Conservation (phyloP, 768 basidiomycete genomes). For the Tricholoma flavovirens region DNA sequence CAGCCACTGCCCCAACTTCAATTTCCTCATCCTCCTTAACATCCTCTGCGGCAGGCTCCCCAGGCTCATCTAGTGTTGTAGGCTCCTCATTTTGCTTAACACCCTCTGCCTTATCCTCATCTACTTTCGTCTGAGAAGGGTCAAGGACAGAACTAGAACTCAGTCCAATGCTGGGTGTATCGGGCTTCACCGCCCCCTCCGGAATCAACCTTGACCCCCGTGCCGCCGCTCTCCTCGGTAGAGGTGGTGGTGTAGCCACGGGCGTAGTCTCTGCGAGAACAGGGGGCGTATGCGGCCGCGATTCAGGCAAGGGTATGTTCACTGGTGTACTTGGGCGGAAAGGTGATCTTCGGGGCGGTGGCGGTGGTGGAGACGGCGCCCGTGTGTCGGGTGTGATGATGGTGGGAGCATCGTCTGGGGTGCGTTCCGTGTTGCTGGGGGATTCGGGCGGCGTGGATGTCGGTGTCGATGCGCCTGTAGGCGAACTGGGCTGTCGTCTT, state of each 20-base stretch:
- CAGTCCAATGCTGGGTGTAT: conserved; percentile 12
- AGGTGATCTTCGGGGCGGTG: conserved; percentile 10
- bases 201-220: conserved; percentile 32
- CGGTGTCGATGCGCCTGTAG: conserved; percentile 8
- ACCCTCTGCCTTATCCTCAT: not conserved
- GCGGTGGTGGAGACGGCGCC: conserved; percentile 2
- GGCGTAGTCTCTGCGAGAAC: conserved; percentile 15
- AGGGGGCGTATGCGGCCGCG: conserved; percentile 37
- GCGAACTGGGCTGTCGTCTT: conserved; percentile 18
- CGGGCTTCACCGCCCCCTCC: conserved; percentile 19
- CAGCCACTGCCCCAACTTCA: not conserved
- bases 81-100: not conserved
- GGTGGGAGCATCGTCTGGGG: conserved; percentile 1
- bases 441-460: not conserved
- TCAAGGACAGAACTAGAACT: not conserved
- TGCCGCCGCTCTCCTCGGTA: conserved; percentile 62
- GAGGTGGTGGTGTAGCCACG: conserved; percentile 38
- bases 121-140: not conserved
- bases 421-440: conserved; percentile 1
- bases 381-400: conserved; percentile 3
- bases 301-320: conserved; percentile 36
- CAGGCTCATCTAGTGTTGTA: conserved; percentile 1
- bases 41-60: conserved; percentile 2
- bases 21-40: not conserved
- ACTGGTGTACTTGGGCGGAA: conserved; percentile 26